phyloP scores from a whole-genome alignment of 768 basidiomycete species.

The Naganishia randhawae region DNA sequence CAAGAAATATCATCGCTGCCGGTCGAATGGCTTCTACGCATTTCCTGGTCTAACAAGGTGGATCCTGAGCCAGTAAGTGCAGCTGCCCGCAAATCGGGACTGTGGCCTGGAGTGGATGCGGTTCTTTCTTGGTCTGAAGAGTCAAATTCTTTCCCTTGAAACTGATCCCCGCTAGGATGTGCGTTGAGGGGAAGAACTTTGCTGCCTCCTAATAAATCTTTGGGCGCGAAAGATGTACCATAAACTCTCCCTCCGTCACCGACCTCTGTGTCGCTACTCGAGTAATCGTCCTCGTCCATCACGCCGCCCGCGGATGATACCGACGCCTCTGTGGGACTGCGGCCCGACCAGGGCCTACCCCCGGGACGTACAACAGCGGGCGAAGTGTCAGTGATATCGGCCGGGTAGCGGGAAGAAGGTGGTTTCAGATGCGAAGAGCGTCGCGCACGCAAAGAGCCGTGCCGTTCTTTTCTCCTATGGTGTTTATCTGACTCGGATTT shows the following conservation, averaged over 20 bases:
- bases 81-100: background rate
- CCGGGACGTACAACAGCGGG: background rate
- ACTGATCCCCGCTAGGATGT: background rate
- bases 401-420: background rate
- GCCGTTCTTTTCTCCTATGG: background rate
- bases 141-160: background rate
- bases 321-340: conserved; percentile 5
- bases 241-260: background rate
- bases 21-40: background rate
- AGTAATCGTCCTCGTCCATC: conserved; percentile 6
- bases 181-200: background rate
- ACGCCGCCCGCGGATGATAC: conserved; percentile 9
- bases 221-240: background rate
- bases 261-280: conserved; percentile 11
- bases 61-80: background rate
- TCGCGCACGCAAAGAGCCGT: background rate
- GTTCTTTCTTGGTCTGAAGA: background rate
- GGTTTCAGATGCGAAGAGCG: background rate
- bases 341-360: background rate
- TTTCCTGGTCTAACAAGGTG: background rate
- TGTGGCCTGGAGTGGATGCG: background rate
- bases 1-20: background rate
- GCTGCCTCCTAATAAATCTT: background rate
- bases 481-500: background rate
- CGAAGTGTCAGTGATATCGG: background rate